Percentiles rank a stretch among this genome's conserved stretches.
phyloP scores from a whole-genome alignment of 75 land plant species.

The Pinus tabuliformis region DNA sequence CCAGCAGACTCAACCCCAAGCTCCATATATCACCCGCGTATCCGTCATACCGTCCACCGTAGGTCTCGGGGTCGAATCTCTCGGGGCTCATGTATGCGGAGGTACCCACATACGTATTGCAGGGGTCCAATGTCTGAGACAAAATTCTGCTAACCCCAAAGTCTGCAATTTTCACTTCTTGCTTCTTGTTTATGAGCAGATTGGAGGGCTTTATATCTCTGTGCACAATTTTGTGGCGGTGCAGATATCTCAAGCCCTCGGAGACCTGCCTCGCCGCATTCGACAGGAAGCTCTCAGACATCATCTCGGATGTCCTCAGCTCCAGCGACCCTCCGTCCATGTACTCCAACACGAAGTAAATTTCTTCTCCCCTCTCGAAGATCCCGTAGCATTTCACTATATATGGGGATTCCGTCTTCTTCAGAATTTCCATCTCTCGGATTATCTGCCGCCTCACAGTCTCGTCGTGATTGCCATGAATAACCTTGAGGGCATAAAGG shows the following conservation, averaged over 20 bases:
- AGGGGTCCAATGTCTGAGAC: constrained; percentile 71
- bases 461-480: not conserved
- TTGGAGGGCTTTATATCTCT: too few relatives aligned
- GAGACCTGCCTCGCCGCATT: constrained; percentile 27
- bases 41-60: constrained; percentile 35
- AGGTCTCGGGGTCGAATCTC: constrained; percentile 52
- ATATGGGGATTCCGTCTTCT: constrained; percentile 38
- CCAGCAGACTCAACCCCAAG: constrained; percentile 56
- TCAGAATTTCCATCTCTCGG: constrained; percentile 50
- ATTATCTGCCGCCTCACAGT: not conserved
- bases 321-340: constrained; percentile 14
- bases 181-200: too few relatives aligned
- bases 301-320: not conserved
- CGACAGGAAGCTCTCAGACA: not conserved
- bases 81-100: constrained; percentile 95
- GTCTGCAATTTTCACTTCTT: not conserved
- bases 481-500: not conserved
- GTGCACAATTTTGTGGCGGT: too few relatives aligned
- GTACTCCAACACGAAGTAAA: constrained; percentile 32
- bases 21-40: constrained; percentile 75
- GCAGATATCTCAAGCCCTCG: constrained; percentile 1
- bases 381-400: constrained; percentile 55
- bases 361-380: constrained; percentile 24
- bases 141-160: constrained; percentile 72
- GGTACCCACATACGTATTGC: constrained; percentile 80